A percentile compares a stretch with the other conserved stretches of the same genome.
Conservation (phyloP, 169 alveolate genomes). For the Neospora caninum region DNA sequence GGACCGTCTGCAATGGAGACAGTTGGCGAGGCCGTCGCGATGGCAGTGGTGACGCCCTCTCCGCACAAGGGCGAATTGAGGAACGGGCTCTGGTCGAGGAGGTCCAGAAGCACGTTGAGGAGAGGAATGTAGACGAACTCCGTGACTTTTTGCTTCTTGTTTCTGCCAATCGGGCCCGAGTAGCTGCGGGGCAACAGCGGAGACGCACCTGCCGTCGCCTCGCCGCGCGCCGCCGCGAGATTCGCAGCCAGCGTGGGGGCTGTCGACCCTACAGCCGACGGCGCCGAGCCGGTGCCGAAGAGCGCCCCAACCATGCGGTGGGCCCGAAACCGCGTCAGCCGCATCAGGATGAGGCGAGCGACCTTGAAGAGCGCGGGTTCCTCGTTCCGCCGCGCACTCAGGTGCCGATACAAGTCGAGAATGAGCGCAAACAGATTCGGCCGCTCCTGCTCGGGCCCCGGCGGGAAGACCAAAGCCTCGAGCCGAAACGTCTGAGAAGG, state of each 20-base stretch:
- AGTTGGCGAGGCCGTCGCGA: not conserved
- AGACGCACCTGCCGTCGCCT: not conserved
- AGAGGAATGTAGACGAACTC: constrained; percentile 37
- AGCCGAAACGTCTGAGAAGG: not conserved
- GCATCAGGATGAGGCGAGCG: constrained; percentile 41
- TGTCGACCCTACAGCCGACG: not conserved
- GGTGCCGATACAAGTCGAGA: not conserved
- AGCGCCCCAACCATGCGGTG: constrained; percentile 48
- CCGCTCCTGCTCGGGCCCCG: constrained; percentile 52
- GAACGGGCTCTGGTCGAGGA: constrained; percentile 36
- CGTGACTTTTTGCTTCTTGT: constrained; percentile 12
- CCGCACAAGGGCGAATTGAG: not conserved
- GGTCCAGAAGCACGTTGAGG: constrained; percentile 53
- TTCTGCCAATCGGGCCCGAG: constrained; percentile 22
- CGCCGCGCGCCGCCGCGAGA: not conserved
- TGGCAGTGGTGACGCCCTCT: not conserved
- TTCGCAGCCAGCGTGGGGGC: not conserved
- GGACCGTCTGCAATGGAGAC: not conserved
- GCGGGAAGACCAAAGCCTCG: not conserved
- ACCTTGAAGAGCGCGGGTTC: constrained; percentile 1
- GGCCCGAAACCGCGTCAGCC: constrained; percentile 38
- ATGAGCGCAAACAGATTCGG: constrained; percentile 43
- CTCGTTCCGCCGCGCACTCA: constrained; percentile 18
- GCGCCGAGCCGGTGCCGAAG: constrained; percentile 27
- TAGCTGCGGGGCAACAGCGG: not conserved